A percentile compares a stretch with the other conserved stretches of the same genome.
These are phyloP conservation scores for Leptomonas pyrrhocoris DNA, from an alignment of 208 protist genomes.

Conservation along the genomic window DNA sequence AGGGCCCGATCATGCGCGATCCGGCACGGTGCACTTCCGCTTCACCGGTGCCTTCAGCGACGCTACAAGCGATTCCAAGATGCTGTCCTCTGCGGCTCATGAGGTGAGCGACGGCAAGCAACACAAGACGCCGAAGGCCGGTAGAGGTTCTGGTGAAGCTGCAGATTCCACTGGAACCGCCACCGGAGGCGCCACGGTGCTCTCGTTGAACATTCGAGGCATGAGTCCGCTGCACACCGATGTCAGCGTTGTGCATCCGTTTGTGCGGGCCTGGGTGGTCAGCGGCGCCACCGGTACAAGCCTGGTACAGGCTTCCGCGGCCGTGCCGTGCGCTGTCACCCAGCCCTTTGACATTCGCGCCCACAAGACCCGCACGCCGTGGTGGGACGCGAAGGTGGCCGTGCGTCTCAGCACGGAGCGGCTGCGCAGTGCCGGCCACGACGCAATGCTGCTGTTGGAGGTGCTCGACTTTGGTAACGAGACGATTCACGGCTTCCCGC, in stretches of 20 bases:
- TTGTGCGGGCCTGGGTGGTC: constrained; percentile 85
- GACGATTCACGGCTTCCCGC: constrained; percentile 62
- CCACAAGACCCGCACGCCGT: constrained; percentile 59
- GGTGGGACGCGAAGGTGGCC: constrained; percentile 71
- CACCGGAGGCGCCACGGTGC: constrained; percentile 5
- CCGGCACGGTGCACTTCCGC: constrained; percentile 19
- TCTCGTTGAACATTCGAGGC: constrained; percentile 60
- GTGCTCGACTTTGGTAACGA: constrained; percentile 78
- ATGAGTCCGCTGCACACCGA: constrained; percentile 82
- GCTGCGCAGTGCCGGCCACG: constrained; percentile 15
- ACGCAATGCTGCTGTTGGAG: constrained; percentile 76
- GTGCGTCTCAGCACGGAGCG: constrained; percentile 36
- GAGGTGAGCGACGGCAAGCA: not conserved
- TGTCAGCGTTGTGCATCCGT: constrained; percentile 67
- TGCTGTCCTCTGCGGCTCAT: not conserved
- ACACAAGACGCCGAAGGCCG: not conserved
- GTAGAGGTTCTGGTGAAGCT: not conserved
- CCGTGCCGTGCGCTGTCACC: constrained; percentile 58
- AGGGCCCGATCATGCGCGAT: not conserved
- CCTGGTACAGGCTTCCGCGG: constrained; percentile 30
- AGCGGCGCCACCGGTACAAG: constrained; percentile 61
- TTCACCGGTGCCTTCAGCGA: constrained; percentile 37
- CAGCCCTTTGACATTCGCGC: constrained; percentile 78
- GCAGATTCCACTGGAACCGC: not conserved
- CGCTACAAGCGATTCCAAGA: constrained; percentile 1